Base-by-base conservation (phyloP, 345 rosid species). In the Brassica rapa region DNA sequence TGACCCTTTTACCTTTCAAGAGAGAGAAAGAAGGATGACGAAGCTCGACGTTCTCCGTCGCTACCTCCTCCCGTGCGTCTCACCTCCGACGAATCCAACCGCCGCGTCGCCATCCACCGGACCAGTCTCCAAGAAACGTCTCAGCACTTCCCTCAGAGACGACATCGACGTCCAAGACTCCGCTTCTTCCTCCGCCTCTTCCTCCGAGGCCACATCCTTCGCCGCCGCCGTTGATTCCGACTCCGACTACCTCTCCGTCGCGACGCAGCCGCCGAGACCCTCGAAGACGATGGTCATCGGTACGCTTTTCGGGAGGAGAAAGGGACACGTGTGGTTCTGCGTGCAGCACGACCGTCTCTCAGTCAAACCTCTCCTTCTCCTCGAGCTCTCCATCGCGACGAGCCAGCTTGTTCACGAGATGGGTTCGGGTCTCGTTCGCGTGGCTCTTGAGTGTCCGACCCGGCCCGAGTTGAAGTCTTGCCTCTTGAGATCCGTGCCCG, bases 271-370 rank as follows among this genome's bases (percentile, higher is more conserved):
- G 29, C 83, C 61, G 24, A 89, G 94, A 39, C 93, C 86, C 4
- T 92, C 96, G 29, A 90, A 85, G 85, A 85, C 97, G 15, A 89
- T 92, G 93, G 96, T 86, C 32, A 88, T 87, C 59, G 97, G 97
- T 3, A 94, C 97, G 16, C 83, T 94, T 16, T 94, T 89, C 79
- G 97, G 96, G 7, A 82, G 77, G 46, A 91, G 93, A 55, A 88
- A 89, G 16, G 94, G 97, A 68, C 96, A 89, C 82, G 96, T 90
- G 39, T 91, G 96, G 93, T 86, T 94, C 89, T 90, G 96, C 66
- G 67, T 94, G 82, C 97, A 94, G 62, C 88, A 86, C 72, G 84
- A 90, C 80, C 96, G 91, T 81, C 93, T 89, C 85, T 86, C 94
- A 30, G 64, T 84, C 0, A 89, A 83, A 70, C 94, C 94, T n/a